Evolutionary conservation across 768 basidiomycete species (phyloP).

Genomic region (Gloeopeniophorella convolvens): DNA sequence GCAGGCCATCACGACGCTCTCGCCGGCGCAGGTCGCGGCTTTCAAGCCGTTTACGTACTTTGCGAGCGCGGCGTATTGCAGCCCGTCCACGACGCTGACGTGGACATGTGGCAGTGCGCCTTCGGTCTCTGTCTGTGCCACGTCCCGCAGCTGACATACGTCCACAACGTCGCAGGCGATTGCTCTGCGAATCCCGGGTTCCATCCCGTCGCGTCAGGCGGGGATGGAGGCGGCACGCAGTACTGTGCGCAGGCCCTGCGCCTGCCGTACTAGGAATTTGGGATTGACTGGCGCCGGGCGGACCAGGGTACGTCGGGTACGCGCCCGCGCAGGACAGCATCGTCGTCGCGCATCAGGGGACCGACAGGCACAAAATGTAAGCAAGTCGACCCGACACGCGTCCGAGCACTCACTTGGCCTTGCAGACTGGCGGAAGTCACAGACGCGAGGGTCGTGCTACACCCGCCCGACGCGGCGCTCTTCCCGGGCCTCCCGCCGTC

Average conservation of each 20-base stretch:
- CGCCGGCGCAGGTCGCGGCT: conserved; percentile 13
- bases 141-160: neutral
- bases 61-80: conserved; percentile 23
- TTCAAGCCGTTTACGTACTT: conserved; percentile 21
- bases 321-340: too few species aligned
- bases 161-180: conserved; percentile 31
- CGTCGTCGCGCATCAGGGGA: too few species aligned
- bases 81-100: conserved; percentile 15
- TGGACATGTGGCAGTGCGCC: conserved; percentile 24
- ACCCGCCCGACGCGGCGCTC: conserved; percentile 39
- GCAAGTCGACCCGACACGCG: too few species aligned
- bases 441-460: too few species aligned
- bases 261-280: too few species aligned
- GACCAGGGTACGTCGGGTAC: too few species aligned
- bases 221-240: conserved; percentile 32
- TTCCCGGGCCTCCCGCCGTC: conserved; percentile 45
- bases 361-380: too few species aligned
- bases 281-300: too few species aligned
- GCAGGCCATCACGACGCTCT: neutral
- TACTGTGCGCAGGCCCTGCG: too few species aligned
- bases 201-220: conserved; percentile 37
- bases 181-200: conserved; percentile 37
- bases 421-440: too few species aligned
- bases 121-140: neutral
- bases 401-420: too few species aligned